A percentile compares a stretch with the other conserved stretches of the same genome.
Evolutionary conservation across 345 rosid species (phyloP).

Genomic region (Pistacia integerrima): DNA sequence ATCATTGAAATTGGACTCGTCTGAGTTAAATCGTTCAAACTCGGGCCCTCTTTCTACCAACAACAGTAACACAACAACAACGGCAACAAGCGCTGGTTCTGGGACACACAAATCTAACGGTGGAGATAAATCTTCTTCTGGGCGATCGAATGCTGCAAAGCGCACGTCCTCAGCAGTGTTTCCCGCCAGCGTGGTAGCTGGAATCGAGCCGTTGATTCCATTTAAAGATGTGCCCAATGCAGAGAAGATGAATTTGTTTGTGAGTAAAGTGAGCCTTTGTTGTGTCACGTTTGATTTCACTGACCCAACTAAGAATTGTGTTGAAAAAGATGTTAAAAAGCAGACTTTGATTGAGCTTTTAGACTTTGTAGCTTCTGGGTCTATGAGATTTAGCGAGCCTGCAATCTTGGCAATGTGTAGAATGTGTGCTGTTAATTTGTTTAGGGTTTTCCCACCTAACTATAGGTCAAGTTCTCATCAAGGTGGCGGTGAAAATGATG

Average conservation of each 20-base stretch:
- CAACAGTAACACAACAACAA: background rate
- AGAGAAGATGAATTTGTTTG: slow-evolving; percentile 79
- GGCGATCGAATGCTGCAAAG: slow-evolving; percentile 44
- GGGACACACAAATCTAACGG: slow-evolving; percentile 43
- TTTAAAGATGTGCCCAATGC: slow-evolving; percentile 73
- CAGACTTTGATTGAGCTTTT: slow-evolving; percentile 76
- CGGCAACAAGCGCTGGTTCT: slow-evolving; percentile 10
- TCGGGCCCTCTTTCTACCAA: slow-evolving; percentile 22
- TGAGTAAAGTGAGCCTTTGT: slow-evolving; percentile 88
- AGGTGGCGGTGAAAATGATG: slow-evolving; percentile 54
- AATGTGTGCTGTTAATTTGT: slow-evolving; percentile 84
- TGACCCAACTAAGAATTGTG: slow-evolving; percentile 61
- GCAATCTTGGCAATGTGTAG: slow-evolving; percentile 79
- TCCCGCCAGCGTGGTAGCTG: slow-evolving; percentile 75
- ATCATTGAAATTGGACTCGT: slow-evolving; percentile 53
- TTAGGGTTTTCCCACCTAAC: slow-evolving; percentile 75
- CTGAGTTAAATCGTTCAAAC: slow-evolving; percentile 45
- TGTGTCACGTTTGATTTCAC: slow-evolving; percentile 84
- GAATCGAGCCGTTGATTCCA: slow-evolving; percentile 81
- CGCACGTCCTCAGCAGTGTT: slow-evolving; percentile 77
- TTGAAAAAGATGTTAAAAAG: slow-evolving; percentile 80
- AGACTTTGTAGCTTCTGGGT: slow-evolving; percentile 68
- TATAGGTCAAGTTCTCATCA: slow-evolving; percentile 42
- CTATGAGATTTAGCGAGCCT: slow-evolving; percentile 70
- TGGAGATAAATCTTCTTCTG: slow-evolving; percentile 34